phyloP scores from a whole-genome alignment of 2,329 filamentous ascomycete species.

The Tolypocladium capitatum region DNA sequence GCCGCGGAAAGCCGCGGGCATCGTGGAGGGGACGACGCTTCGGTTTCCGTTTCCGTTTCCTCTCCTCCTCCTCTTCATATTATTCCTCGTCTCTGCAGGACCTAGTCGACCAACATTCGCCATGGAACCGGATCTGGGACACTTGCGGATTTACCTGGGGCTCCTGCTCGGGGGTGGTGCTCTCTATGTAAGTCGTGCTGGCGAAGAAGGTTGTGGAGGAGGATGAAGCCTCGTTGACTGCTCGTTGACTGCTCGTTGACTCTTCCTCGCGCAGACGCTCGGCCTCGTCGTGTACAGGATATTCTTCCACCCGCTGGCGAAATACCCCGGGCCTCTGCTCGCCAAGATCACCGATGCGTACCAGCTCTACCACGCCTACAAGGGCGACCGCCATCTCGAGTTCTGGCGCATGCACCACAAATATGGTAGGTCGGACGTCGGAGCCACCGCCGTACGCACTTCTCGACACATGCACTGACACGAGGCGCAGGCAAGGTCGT shows the following conservation, averaged over 20 bases:
- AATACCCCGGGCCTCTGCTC: constrained; percentile 50
- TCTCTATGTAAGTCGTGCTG: constrained; percentile 26
- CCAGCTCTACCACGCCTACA: constrained; percentile 61
- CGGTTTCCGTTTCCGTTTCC: not conserved
- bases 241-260: no score
- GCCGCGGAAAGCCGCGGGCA: constrained; percentile 15
- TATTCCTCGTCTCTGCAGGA: no score
- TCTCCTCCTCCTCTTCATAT: not conserved
- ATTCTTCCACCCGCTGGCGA: constrained; percentile 50
- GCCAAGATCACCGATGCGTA: constrained; percentile 51
- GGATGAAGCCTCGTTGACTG: not conserved
- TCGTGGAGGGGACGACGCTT: not conserved
- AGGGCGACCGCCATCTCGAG: constrained; percentile 61
- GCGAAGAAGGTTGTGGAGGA: not conserved
- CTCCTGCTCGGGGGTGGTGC: constrained; percentile 19
- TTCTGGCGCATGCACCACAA: constrained; percentile 57
- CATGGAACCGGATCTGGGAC: constrained; percentile 18
- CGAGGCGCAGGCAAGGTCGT: constrained; percentile 41
- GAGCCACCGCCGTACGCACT: no score
- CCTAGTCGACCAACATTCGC: not conserved
- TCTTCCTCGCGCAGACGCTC: constrained; percentile 15
- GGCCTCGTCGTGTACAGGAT: constrained; percentile 40
- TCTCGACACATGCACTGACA: not conserved
- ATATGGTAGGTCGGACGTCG: constrained; percentile 40
- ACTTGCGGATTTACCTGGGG: constrained; percentile 27